phyloP scores from a whole-genome alignment of 1,284 basidiomycete genomes.

The Cryptococcus floricola region DNA sequence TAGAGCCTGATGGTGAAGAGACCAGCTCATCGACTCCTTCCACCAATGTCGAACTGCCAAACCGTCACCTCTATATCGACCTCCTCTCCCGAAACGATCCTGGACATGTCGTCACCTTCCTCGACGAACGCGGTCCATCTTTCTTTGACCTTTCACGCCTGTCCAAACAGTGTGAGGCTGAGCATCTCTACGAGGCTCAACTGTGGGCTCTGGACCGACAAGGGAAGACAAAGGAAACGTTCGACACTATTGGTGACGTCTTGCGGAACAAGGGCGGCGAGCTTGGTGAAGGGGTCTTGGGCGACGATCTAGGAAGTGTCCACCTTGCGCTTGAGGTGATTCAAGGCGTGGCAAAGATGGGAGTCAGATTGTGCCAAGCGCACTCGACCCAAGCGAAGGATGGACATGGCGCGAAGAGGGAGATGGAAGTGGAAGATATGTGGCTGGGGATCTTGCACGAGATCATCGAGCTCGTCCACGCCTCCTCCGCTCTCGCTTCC shows the following conservation, averaged over 20 bases:
- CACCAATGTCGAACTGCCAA: slow-evolving; percentile 52
- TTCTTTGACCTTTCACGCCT: slow-evolving; percentile 62
- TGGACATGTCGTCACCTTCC: slow-evolving; percentile 60
- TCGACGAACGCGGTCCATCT: slow-evolving; percentile 59
- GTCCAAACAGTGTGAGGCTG: slow-evolving; percentile 62
- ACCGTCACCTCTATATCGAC: slow-evolving; percentile 62
- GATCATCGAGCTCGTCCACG: slow-evolving; percentile 74
- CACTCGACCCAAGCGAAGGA: slow-evolving; percentile 53
- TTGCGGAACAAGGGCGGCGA: slow-evolving; percentile 58
- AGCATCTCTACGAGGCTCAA: slow-evolving; percentile 67
- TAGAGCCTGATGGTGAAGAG: slow-evolving; percentile 58
- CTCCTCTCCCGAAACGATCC: slow-evolving; percentile 72
- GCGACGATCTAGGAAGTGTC: slow-evolving; percentile 36
- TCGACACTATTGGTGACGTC: slow-evolving; percentile 63
- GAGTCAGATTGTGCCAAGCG: slow-evolving; percentile 64
- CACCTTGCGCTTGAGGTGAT: slow-evolving; percentile 51
- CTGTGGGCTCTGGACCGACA: slow-evolving; percentile 74
- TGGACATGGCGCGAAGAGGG: neutral
- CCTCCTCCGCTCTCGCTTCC: slow-evolving; percentile 52
- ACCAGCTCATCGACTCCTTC: slow-evolving; percentile 29
- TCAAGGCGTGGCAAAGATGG: slow-evolving; percentile 57
- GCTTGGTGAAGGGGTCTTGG: slow-evolving; percentile 54
- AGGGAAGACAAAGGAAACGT: slow-evolving; percentile 62
- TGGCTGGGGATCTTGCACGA: slow-evolving; percentile 84
- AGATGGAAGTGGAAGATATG: slow-evolving; percentile 69